A percentile compares a stretch with the other conserved stretches of the same genome.
phyloP scores from a whole-genome alignment of 2,329 filamentous ascomycete species.

The Pestalotiopsis fici region DNA sequence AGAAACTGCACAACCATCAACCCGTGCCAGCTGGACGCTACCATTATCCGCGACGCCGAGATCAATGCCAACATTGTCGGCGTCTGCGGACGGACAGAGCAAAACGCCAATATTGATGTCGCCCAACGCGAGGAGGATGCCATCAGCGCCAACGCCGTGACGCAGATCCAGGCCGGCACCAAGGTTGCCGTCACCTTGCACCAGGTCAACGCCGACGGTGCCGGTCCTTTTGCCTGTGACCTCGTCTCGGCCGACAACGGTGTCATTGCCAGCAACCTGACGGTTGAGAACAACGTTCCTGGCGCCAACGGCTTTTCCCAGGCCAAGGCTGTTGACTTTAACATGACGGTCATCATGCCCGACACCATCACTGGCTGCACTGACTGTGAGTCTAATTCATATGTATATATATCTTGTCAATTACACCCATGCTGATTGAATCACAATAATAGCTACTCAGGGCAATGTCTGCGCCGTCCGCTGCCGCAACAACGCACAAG shows the following conservation, averaged over 20 bases:
- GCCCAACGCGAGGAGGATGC: conserved; percentile 56
- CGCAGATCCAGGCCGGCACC: conserved; percentile 48
- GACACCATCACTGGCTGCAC: conserved; percentile 43
- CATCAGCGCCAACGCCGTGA: conserved; percentile 45
- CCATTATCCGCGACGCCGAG: conserved; percentile 62
- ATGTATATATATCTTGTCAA: background rate
- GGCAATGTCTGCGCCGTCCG: conserved; percentile 61
- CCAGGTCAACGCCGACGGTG: conserved; percentile 56
- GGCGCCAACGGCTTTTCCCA: conserved; percentile 59
- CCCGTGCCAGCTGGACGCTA: conserved; percentile 67
- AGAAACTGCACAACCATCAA: conserved; percentile 65
- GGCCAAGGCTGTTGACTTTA: conserved; percentile 55
- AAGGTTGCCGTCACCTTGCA: conserved; percentile 49
- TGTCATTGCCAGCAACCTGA: conserved; percentile 46
- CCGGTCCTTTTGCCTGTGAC: conserved; percentile 56
- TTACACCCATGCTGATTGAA: conserved; percentile 7
- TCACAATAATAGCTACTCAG: conserved; percentile 42
- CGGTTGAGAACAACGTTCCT: conserved; percentile 60
- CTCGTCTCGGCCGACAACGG: conserved; percentile 48
- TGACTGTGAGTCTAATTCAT: conserved; percentile 42
- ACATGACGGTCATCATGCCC: conserved; percentile 57
- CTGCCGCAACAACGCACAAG: conserved; percentile 58
- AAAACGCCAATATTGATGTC: conserved; percentile 63
- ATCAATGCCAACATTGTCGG: conserved; percentile 54
- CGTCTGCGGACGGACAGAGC: conserved; percentile 63